These are phyloP conservation scores for Maudiozyma saulgeensis DNA, from an alignment of 805 yeast genomes.

Conservation along the genomic window DNA sequence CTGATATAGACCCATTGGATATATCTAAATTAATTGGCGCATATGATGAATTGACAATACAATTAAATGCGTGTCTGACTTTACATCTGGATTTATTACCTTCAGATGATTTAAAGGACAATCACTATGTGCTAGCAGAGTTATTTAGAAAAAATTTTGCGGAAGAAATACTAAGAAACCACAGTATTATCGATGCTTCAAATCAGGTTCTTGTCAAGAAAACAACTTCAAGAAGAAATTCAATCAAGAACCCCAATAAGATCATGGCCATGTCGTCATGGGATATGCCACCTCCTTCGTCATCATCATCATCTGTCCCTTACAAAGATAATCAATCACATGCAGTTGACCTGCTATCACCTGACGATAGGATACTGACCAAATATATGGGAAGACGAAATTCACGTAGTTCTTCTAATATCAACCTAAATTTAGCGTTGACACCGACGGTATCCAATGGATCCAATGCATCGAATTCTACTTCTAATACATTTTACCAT, in stretches of 20 bases:
- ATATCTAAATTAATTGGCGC: slow-evolving; percentile 30
- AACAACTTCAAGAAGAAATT: background rate
- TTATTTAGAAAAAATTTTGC: slow-evolving; percentile 59
- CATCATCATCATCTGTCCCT: background rate
- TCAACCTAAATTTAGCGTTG: background rate
- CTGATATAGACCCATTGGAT: slow-evolving; percentile 24
- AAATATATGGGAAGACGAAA: background rate
- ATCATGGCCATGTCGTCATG: background rate
- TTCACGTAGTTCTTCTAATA: background rate
- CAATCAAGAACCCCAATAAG: background rate
- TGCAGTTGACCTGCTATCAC: background rate
- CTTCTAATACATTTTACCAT: background rate
- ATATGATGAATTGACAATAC: slow-evolving; percentile 59
- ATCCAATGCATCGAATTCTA: background rate
- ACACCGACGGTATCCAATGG: background rate
- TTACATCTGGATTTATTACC: slow-evolving; percentile 62
- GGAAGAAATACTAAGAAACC: slow-evolving; percentile 43
- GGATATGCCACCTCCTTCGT: background rate
- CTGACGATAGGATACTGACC: background rate
- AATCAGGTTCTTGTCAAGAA: background rate
- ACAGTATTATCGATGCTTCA: slow-evolving; percentile 12
- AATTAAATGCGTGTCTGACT: slow-evolving; percentile 54
- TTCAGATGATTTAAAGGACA: slow-evolving; percentile 38
- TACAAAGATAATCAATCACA: background rate
- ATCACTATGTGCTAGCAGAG: slow-evolving; percentile 59